phyloP scores from a whole-genome alignment of 202 grass and related monocot species.

The Elaeis oleifera region DNA sequence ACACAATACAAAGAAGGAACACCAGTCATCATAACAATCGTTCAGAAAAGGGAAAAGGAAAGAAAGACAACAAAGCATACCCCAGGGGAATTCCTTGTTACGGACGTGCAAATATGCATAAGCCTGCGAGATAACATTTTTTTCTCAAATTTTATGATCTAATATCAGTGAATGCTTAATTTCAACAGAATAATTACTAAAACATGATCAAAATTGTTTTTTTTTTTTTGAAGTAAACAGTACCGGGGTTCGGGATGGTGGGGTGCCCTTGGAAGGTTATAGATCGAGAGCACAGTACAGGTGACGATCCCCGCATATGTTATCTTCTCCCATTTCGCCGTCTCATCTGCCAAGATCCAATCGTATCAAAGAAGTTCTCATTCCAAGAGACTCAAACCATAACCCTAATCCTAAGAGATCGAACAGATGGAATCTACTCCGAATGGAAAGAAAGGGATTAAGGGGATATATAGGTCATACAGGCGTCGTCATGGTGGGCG shows the following conservation, averaged over 20 bases:
- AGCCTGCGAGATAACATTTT: no score
- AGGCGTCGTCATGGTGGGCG: constrained; percentile 58
- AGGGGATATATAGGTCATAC: constrained; percentile 30
- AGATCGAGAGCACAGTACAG: constrained; percentile 51
- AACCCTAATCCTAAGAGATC: constrained; percentile 7
- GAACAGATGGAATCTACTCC: not conserved
- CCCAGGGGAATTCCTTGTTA: no score
- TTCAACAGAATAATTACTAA: no score
- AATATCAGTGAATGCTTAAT: no score
- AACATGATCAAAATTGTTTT: no score
- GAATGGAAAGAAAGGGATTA: no score
- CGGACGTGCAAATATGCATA: no score
- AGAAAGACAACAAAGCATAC: no score
- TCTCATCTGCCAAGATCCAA: constrained; percentile 43
- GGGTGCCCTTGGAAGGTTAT: constrained; percentile 82
- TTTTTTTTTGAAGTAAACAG: not conserved
- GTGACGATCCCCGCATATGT: constrained; percentile 63
- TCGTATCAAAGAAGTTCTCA: not conserved
- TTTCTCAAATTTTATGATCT: no score
- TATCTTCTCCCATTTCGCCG: constrained; percentile 98
- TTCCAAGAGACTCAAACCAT: not conserved
- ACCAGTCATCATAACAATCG: no score
- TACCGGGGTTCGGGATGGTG: constrained; percentile 71
- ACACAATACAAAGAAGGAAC: no score
- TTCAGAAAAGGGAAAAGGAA: no score